Conservation (phyloP, 257 asterid genomes). For the Rhazya stricta region DNA sequence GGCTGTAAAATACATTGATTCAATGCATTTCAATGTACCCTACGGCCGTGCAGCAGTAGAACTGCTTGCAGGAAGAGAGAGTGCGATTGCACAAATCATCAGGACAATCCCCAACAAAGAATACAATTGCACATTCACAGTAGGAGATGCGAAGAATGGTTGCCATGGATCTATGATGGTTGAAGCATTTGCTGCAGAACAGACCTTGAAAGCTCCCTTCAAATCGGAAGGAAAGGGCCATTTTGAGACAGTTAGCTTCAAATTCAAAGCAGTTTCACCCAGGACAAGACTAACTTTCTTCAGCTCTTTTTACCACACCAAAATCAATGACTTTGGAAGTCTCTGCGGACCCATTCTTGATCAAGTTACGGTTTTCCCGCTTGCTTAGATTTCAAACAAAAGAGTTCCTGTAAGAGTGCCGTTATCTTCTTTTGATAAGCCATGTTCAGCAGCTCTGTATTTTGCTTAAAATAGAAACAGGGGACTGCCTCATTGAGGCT, state of each 20-base stretch:
- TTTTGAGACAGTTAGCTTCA: constrained; percentile 40
- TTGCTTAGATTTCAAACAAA: constrained; percentile 23
- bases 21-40: constrained; percentile 66
- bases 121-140: constrained; percentile 43
- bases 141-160: constrained; percentile 72
- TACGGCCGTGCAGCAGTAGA: constrained; percentile 64
- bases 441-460: constrained; percentile 7
- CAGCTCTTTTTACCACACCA: constrained; percentile 81
- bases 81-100: constrained; percentile 67
- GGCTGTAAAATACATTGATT: constrained; percentile 70
- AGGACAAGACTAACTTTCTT: constrained; percentile 74
- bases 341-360: constrained; percentile 90
- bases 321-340: constrained; percentile 44
- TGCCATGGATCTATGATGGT: constrained; percentile 87
- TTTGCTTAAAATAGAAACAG: constrained; percentile 2
- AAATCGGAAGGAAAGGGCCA: constrained; percentile 55
- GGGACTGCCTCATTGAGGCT: not conserved
- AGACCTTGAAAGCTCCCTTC: constrained; percentile 50
- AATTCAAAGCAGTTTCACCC: constrained; percentile 47
- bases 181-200: constrained; percentile 67
- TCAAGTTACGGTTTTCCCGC: constrained; percentile 48
- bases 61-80: constrained; percentile 78
- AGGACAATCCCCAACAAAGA: constrained; percentile 48
- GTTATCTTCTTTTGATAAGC: not conserved
- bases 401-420: not conserved